phyloP scores from a whole-genome alignment of 2,329 filamentous ascomycete species.

The Stagonosporopsis cucurbitacearum region DNA sequence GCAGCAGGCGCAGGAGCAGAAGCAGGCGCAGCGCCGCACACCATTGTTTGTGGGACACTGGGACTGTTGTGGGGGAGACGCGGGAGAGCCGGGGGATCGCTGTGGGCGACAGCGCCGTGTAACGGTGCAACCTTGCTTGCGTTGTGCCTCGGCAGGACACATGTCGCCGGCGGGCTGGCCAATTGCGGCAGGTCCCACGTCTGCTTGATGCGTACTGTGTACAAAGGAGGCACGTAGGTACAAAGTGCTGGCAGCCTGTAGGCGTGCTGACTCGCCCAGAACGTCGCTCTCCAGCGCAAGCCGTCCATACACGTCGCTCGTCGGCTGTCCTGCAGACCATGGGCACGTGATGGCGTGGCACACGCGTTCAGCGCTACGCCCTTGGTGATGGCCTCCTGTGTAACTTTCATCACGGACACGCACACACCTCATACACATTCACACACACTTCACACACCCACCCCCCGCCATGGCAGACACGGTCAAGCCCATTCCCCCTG shows the following conservation, averaged over 20 bases:
- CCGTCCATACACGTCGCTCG: too few relatives aligned
- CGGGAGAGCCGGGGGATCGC: constrained; percentile 21
- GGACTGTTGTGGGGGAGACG: constrained; percentile 18
- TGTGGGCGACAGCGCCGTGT: neutral
- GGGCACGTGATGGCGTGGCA: constrained; percentile 16
- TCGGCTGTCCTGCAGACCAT: too few relatives aligned
- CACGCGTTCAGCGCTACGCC: constrained; percentile 10
- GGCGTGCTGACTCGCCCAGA: too few relatives aligned
- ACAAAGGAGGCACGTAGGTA: too few relatives aligned
- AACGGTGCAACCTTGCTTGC: neutral
- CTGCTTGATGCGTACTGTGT: too few relatives aligned
- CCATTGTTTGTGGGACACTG: constrained; percentile 23
- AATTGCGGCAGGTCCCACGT: too few relatives aligned
- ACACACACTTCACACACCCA: neutral
- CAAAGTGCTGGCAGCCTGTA: too few relatives aligned
- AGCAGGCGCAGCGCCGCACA: constrained; percentile 13
- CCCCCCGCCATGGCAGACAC: constrained; percentile 11
- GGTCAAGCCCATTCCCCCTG: constrained; percentile 13
- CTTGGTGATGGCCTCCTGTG: neutral
- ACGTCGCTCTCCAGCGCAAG: too few relatives aligned
- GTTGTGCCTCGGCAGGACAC: neutral
- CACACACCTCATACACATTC: constrained; percentile 2
- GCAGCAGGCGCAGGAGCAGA: constrained; percentile 6
- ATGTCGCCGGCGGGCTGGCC: too few relatives aligned
- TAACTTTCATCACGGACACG: neutral